Conservation (phyloP, 176 grass and related monocot genomes). For the maize (Zea mays) region DNA sequence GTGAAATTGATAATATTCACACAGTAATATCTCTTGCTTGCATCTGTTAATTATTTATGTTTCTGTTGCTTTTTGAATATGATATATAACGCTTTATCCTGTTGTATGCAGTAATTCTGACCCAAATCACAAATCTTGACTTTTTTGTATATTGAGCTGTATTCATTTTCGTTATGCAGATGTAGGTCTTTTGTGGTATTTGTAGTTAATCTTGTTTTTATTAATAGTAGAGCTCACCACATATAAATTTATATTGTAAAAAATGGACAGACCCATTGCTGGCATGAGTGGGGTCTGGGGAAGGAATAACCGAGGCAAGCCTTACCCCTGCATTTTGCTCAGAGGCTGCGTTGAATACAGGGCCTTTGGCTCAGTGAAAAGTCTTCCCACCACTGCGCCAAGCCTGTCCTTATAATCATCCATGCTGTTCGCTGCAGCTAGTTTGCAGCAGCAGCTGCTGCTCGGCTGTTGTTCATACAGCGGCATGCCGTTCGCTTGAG, state of each 20-base stretch:
- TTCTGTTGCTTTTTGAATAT: background rate
- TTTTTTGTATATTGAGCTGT: background rate
- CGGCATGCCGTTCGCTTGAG: too few relatives aligned
- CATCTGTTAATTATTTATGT: background rate
- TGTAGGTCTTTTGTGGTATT: background rate
- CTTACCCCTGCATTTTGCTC: too few relatives aligned
- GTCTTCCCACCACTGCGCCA: too few relatives aligned
- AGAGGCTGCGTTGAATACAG: too few relatives aligned
- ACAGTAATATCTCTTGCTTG: background rate
- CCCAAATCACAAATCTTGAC: background rate
- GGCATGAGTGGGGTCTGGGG: too few relatives aligned
- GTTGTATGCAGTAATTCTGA: background rate
- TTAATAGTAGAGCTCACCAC: background rate
- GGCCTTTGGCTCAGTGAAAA: too few relatives aligned
- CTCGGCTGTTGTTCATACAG: too few relatives aligned
- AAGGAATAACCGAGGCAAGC: too few relatives aligned
- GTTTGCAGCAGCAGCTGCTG: too few relatives aligned
- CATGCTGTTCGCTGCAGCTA: too few relatives aligned
- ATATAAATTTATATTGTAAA: background rate
- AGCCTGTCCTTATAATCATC: too few relatives aligned
- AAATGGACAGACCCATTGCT: too few relatives aligned
- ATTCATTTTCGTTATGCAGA: constrained; percentile 4
- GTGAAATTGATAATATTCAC: background rate
- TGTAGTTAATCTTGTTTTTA: background rate
- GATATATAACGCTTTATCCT: background rate